phyloP scores from a whole-genome alignment of 2,329 filamentous ascomycete species.

The Colletotrichum lindemuthianum region DNA sequence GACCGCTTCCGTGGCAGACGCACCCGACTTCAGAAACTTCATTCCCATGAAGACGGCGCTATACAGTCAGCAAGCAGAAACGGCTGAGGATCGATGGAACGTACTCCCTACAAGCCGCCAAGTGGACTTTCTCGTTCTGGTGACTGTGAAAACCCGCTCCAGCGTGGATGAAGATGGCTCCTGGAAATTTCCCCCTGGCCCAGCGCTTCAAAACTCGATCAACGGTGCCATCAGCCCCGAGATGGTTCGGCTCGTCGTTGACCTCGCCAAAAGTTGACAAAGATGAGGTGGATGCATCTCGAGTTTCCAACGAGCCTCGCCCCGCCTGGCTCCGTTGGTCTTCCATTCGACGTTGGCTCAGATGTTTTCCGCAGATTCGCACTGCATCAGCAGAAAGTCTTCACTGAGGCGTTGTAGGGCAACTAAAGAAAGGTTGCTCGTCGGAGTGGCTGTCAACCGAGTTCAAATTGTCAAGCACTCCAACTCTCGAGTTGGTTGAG shows the following conservation, averaged over 20 bases:
- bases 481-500: too few relatives aligned
- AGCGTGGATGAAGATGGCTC: constrained; percentile 93
- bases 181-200: constrained; percentile 53
- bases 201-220: constrained; percentile 51
- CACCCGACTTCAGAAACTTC: constrained; percentile 80
- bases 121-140: constrained; percentile 84
- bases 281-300: too few relatives aligned
- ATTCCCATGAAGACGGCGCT: constrained; percentile 89
- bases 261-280: background rate
- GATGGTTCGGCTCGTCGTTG: too few relatives aligned
- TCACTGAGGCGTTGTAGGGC: too few relatives aligned
- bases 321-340: too few relatives aligned
- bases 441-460: too few relatives aligned
- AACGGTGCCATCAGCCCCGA: constrained; percentile 52
- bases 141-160: constrained; percentile 93
- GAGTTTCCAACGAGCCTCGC: too few relatives aligned
- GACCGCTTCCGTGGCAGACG: constrained; percentile 85
- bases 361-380: too few relatives aligned
- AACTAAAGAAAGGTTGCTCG: too few relatives aligned
- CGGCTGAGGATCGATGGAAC: constrained; percentile 43
- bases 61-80: constrained; percentile 1
- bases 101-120: constrained; percentile 89
- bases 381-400: too few relatives aligned
- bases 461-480: too few relatives aligned
- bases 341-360: constrained; percentile 25